Conservation (phyloP, 169 alveolate genomes). For the Plasmodium knowlesi region DNA sequence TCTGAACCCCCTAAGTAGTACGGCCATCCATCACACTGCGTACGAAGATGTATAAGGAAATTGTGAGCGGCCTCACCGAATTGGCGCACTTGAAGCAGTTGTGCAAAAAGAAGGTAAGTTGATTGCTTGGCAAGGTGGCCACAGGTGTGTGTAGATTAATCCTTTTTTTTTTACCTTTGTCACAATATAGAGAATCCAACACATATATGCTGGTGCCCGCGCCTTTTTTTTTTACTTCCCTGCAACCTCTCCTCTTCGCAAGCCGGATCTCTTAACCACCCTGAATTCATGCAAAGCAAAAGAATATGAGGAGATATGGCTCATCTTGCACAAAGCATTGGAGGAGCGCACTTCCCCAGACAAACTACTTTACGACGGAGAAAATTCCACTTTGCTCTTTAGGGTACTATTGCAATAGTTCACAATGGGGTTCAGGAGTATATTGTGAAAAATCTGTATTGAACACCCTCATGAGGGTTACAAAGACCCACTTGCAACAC, state of each 20-base stretch:
- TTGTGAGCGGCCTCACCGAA: neutral
- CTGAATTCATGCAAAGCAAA: slow-evolving; percentile 23
- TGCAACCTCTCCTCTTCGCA: neutral
- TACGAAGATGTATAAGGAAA: neutral
- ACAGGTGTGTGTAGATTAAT: neutral
- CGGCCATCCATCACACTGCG: neutral
- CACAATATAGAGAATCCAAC: neutral
- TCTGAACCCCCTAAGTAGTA: neutral
- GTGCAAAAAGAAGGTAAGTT: neutral
- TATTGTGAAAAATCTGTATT: neutral
- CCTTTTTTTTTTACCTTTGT: neutral
- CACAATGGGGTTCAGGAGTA: neutral
- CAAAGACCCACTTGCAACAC: neutral
- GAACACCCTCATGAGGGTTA: neutral
- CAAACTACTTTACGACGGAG: slow-evolving; percentile 27
- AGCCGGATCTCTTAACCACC: slow-evolving; percentile 6
- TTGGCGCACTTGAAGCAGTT: neutral
- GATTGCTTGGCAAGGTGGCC: neutral
- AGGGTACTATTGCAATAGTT: neutral
- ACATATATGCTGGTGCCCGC: neutral
- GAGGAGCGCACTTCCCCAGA: slow-evolving; percentile 34
- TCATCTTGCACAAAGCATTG: neutral
- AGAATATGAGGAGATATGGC: slow-evolving; percentile 49
- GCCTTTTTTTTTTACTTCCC: neutral
- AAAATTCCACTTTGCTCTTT: slow-evolving; percentile 32